Evolutionary conservation across 2,329 filamentous ascomycete genomes (phyloP), one percentile per base, ranked within the genome.

Genomic region (Knufia fluminis): DNA sequence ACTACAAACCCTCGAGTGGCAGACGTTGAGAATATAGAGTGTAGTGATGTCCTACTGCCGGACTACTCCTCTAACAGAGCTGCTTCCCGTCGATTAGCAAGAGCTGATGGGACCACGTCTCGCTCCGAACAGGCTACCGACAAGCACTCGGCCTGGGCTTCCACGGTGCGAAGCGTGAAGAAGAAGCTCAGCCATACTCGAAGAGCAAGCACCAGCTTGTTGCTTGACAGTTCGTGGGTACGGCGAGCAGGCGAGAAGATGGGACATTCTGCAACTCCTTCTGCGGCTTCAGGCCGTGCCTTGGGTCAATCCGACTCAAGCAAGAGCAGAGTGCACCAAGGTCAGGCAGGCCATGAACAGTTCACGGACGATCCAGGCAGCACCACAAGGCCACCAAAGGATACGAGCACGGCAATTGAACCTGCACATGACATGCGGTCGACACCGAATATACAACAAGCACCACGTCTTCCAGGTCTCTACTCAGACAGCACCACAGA

Each of bases 1-100:
- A 59, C 58, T 20, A 56, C 57, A 36, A 60, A 60, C 40, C 46
- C 51, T 44, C 40, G 51, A 23, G 55, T 60, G 28, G 58, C 58
- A 32, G 54, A 46, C 32, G 31, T 47, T n/a, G 58, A 60, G 42
- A 51, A 54, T 17, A 53, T 60, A 26, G 41, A 54, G 26, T 56
- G 48, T 52, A 50, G 45, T 41, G 54, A 58, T 26, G 46, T 57
- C 16, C 33, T 48, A 9, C 46, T 46, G 14, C 44, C 44, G 2
- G 44, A 36, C 28, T 46, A 38, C 32, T 36, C 32, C n/a, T 36
- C 35, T 6, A 26, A 48, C 8, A 23, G 26, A 38, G 17, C 45
- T 17, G 24, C 16, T 4, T 16, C 10, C 8, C 8, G n/a, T 3
- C 12, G 17, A 16, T 14, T 12, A 14, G 8, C 22, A 22, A 40